Evolutionary conservation across 1,139 yeast genomes (phyloP).

Genomic region (Yamadazyma sp.): DNA sequence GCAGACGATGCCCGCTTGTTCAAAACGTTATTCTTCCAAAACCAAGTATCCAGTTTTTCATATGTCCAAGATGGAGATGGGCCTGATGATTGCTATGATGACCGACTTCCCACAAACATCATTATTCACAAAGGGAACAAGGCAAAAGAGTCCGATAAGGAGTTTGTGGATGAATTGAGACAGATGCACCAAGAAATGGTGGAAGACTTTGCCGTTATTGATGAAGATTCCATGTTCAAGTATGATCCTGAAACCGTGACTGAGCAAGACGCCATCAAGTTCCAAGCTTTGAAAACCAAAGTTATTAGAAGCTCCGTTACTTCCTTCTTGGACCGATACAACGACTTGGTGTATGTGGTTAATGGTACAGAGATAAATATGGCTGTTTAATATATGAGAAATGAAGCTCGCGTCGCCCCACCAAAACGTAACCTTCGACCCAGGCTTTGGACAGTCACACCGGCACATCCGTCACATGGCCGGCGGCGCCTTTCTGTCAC

Average conservation of each 20-base stretch:
- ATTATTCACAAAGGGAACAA: conserved; percentile 13
- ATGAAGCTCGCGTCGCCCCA: too few relatives aligned
- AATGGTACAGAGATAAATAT: conserved; percentile 13
- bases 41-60: conserved; percentile 8
- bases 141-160: conserved; percentile 10
- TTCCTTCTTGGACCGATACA: conserved; percentile 13
- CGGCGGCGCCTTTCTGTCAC: too few relatives aligned
- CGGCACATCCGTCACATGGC: too few relatives aligned
- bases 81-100: conserved; percentile 13
- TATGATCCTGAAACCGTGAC: conserved; percentile 3
- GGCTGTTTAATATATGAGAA: neutral
- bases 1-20: conserved; percentile 12
- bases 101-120: conserved; percentile 13
- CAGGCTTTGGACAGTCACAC: too few relatives aligned
- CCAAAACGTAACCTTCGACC: neutral
- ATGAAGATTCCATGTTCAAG: conserved; percentile 11
- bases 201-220: conserved; percentile 9
- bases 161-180: conserved; percentile 14
- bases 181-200: conserved; percentile 1
- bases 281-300: conserved; percentile 12
- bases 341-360: conserved; percentile 15
- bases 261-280: conserved; percentile 11
- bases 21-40: conserved; percentile 10
- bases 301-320: conserved; percentile 8
- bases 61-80: conserved; percentile 10